Base-by-base conservation (phyloP, 768 basidiomycete species). In the Tricholoma furcatifolium region DNA sequence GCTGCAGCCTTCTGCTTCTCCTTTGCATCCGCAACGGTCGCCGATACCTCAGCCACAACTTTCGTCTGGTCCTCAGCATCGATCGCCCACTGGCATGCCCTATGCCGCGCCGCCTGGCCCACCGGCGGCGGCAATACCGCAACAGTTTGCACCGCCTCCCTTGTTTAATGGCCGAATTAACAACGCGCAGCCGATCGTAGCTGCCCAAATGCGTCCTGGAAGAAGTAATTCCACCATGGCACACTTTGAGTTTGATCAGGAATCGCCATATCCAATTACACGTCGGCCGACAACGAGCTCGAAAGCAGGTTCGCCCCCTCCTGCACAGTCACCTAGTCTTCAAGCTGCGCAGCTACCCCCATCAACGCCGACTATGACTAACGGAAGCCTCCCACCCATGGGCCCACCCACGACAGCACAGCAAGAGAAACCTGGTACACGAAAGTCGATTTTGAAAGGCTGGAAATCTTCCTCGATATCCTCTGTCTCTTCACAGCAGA, bases 381-480 rank as follows among this genome's bases (percentile, higher is more conserved):
- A 34, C 34, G 47, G 39, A 54, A 51, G 39, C 30, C 30, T 50
- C 24, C 52, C 60, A 3, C 50, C 56, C 17, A 53, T 63, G 11
- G 60, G 67, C 36, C 60, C 66, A 40, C 60, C 70, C 10, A 60
- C 64, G 20, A 65, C 66, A 39, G 59, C 67, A 15, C 71, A 27
- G 7, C 27, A 72, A 44, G 74, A 75, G 24, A 70, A 75, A 60
- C 62, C 67, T 8, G 72, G 67, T 21, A 72, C 72, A 44, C 80
- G 84, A 39, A 89, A 87, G 71, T 90, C 88, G 10, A 89, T 90
- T 53, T 66, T 89, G 58, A 88, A 88, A 65, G 72, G 75, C 9
- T 81, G 80, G 79, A 85, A 82, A 63, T 74, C 79, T 12, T 68
- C 75, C 6, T 70, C 77, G 60, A 74, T 77, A 12, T 68, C 76